Percentiles rank a stretch among this genome's conserved stretches.
Conservation (phyloP, 176 grass and related monocot species). For the Avena insularis region DNA sequence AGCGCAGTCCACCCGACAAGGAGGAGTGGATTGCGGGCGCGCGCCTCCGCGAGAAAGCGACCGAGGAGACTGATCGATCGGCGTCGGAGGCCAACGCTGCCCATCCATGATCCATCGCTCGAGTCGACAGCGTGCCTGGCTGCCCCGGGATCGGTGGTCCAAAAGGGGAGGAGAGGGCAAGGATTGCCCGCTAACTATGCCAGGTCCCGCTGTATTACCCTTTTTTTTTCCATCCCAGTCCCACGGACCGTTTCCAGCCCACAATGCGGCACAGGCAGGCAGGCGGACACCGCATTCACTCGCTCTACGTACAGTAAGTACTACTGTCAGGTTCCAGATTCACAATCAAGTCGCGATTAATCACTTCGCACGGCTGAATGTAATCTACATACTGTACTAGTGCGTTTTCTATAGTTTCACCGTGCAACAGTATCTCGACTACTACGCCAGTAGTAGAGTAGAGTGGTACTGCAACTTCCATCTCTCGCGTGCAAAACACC, state of each 20-base stretch:
- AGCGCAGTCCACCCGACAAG: neutral
- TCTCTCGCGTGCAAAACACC: no score
- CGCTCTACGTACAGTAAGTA: neutral
- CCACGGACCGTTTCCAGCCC: neutral
- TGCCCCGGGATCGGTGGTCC: slow-evolving; percentile 51
- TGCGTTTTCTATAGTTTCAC: neutral
- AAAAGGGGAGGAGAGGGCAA: slow-evolving; percentile 26
- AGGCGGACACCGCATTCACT: slow-evolving; percentile 28
- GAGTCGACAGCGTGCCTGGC: neutral
- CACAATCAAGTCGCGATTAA: neutral
- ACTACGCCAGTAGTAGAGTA: no score
- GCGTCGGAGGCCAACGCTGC: neutral
- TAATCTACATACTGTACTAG: neutral
- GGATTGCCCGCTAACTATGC: slow-evolving; percentile 22
- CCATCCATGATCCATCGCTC: neutral
- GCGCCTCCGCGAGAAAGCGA: slow-evolving; percentile 26
- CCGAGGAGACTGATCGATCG: neutral
- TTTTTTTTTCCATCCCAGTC: neutral
- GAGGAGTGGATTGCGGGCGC: neutral
- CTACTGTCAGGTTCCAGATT: neutral
- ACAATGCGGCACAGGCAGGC: neutral
- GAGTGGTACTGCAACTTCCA: no score
- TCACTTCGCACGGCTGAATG: neutral
- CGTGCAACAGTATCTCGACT: neutral
- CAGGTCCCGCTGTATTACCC: neutral